Percentiles rank a stretch among this genome's conserved stretches.
These are phyloP conservation scores for Rhodamnia argentea DNA, from an alignment of 345 rosid species.

Conservation along the genomic window DNA sequence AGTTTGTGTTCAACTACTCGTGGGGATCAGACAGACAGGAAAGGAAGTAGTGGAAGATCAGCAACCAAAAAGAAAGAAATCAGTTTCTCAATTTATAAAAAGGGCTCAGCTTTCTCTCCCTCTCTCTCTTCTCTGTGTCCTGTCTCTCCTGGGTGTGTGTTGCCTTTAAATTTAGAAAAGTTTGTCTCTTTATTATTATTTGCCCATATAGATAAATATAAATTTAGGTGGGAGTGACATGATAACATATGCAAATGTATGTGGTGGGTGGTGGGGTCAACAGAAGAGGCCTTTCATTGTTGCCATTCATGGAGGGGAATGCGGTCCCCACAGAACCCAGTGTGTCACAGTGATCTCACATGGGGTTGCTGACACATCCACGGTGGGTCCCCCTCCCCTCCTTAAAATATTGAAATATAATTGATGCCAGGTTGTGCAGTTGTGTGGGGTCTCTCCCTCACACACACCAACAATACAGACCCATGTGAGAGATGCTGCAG, in stretches of 20 bases:
- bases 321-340: neutral
- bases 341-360: slow-evolving; percentile 15
- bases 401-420: neutral
- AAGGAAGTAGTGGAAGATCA: neutral
- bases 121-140: neutral
- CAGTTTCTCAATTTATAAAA: neutral
- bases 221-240: neutral
- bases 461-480: neutral
- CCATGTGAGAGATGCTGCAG: slow-evolving; percentile 21
- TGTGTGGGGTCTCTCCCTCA: slow-evolving; percentile 18
- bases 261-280: slow-evolving; percentile 3
- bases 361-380: slow-evolving; percentile 16
- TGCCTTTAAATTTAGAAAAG: neutral
- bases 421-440: slow-evolving; percentile 24
- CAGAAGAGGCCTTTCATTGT: neutral
- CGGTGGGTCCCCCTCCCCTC: neutral
- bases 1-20: slow-evolving; percentile 6
- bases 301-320: slow-evolving; percentile 2
- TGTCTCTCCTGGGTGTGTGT: neutral
- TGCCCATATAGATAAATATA: neutral
- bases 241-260: neutral
- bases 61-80: neutral
- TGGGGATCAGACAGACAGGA: slow-evolving; percentile 2
- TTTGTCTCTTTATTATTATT: neutral
- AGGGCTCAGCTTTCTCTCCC: neutral